phyloP scores from a whole-genome alignment of 129 eudicot genomes.

The Smallanthus sonchifolius region DNA sequence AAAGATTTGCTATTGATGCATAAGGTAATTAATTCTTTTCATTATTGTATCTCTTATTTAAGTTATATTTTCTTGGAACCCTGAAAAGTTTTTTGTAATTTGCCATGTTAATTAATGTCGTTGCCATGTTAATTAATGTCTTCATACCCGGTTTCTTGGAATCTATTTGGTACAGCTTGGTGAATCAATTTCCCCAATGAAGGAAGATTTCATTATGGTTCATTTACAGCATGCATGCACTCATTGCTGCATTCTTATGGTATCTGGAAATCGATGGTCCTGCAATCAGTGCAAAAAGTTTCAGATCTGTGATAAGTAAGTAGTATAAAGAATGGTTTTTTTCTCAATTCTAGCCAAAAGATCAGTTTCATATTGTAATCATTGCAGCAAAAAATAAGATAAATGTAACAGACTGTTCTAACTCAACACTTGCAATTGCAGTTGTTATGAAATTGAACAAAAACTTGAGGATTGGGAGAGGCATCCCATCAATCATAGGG shows the following conservation, averaged over 20 bases:
- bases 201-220: slow-evolving; percentile 98
- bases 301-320: slow-evolving; percentile 85
- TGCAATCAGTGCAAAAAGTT: slow-evolving; percentile 80
- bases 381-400: neutral
- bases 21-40: slow-evolving; percentile 45
- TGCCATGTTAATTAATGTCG: neutral
- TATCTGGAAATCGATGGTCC: slow-evolving; percentile 80
- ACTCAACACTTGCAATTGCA: slow-evolving; percentile 14
- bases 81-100: neutral
- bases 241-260: slow-evolving; percentile 88
- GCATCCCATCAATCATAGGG: slow-evolving; percentile 82
- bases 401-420: neutral
- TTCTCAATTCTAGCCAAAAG: neutral
- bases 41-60: neutral
- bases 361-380: neutral
- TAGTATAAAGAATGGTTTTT: neutral
- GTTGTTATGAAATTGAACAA: slow-evolving; percentile 75
- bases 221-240: slow-evolving; percentile 91
- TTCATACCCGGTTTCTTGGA: neutral
- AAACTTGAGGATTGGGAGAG: slow-evolving; percentile 71
- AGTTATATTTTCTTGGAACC: neutral
- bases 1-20: slow-evolving; percentile 90
- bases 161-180: slow-evolving; percentile 61
- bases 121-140: neutral
- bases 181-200: slow-evolving; percentile 80